These are phyloP conservation scores for Termitomyces sp. DNA, from an alignment of 768 basidiomycete genomes.

Conservation along the genomic window DNA sequence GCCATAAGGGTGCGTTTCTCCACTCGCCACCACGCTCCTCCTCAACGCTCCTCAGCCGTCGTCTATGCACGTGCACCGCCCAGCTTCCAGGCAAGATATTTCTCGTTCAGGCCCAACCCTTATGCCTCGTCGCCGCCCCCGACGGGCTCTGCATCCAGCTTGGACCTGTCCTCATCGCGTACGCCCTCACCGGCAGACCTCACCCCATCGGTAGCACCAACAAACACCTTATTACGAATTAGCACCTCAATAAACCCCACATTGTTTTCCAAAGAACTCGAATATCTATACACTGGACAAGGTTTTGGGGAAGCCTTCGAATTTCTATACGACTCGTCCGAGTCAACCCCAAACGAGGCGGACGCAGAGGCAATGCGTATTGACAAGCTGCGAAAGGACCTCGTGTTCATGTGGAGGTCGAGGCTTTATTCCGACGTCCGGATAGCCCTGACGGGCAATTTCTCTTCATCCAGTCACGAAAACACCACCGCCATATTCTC, in stretches of 20 bases:
- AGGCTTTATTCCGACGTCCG: constrained; percentile 91
- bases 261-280: constrained; percentile 85
- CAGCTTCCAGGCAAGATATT: constrained; percentile 86
- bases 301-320: constrained; percentile 86
- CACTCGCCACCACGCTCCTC: not conserved
- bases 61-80: constrained; percentile 94
- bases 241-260: constrained; percentile 67
- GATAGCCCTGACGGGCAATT: constrained; percentile 69
- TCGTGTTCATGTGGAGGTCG: constrained; percentile 96
- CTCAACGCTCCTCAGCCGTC: constrained; percentile 44
- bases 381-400: constrained; percentile 87
- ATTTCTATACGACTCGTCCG: constrained; percentile 72
- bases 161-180: constrained; percentile 38
- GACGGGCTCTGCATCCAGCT: constrained; percentile 57
- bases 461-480: constrained; percentile 59
- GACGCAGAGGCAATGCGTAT: constrained; percentile 50
- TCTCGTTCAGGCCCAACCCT: constrained; percentile 62
- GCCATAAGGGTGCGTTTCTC: constrained; percentile 78
- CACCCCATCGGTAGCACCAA: constrained; percentile 34
- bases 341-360: constrained; percentile 43
- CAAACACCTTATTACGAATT: constrained; percentile 52
- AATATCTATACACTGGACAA: constrained; percentile 92
- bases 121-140: constrained; percentile 43
- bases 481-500: constrained; percentile 81
- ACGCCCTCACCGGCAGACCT: constrained; percentile 38